Evolutionary conservation across 2,329 filamentous ascomycete species (phyloP).

Genomic region (Amauroascus verrucosus): DNA sequence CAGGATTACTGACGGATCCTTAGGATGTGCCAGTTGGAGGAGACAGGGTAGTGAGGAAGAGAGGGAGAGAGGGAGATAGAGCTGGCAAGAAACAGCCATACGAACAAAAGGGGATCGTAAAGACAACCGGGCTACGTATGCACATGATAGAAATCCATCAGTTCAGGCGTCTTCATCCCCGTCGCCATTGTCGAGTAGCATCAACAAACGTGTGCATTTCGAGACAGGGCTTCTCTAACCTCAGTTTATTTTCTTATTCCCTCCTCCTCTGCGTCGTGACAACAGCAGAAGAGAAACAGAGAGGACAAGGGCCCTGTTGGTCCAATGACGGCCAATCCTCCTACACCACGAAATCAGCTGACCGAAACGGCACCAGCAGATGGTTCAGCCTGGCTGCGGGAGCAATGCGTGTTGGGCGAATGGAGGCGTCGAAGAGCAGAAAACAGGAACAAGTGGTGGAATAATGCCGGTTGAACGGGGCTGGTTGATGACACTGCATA

Average conservation of each 20-base stretch:
- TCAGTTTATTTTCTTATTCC: constrained; percentile 14
- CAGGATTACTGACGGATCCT: neutral
- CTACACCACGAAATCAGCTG: constrained; percentile 23
- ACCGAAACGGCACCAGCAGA: constrained; percentile 22
- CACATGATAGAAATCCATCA: constrained; percentile 15
- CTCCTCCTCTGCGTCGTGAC: neutral
- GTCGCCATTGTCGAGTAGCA: constrained; percentile 20
- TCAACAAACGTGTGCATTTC: constrained; percentile 16
- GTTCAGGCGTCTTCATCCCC: constrained; percentile 18
- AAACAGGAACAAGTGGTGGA: constrained; percentile 11
- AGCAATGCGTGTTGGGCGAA: constrained; percentile 17
- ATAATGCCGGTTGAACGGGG: too few relatives aligned
- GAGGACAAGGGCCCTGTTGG: constrained; percentile 13
- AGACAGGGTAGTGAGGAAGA: too few relatives aligned
- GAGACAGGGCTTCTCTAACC: constrained; percentile 11
- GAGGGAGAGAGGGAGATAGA: neutral
- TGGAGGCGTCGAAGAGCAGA: constrained; percentile 14
- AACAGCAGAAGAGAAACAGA: too few relatives aligned
- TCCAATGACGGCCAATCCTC: constrained; percentile 17
- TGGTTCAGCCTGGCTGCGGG: constrained; percentile 17
- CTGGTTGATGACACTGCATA: too few relatives aligned
- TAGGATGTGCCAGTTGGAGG: constrained; percentile 1
- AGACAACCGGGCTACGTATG: constrained; percentile 13
- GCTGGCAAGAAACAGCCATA: neutral
- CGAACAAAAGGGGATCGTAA: constrained; percentile 10